These are phyloP conservation scores for Xerocomellus chrysenteron DNA, from an alignment of 768 basidiomycete species.

Conservation along the genomic window DNA sequence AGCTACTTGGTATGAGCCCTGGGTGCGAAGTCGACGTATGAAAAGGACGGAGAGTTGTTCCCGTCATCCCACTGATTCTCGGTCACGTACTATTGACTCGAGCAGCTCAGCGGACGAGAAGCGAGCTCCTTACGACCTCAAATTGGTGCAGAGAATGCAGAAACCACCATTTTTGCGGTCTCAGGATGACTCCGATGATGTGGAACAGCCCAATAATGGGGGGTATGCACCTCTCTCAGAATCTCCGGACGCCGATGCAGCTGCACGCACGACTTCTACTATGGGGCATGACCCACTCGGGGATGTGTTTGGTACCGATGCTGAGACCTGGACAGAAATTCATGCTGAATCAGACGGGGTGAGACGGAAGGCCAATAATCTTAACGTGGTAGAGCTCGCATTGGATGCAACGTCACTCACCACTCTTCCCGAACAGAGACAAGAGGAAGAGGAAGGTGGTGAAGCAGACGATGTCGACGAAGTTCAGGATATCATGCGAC, in stretches of 20 bases:
- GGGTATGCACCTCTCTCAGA: constrained; percentile 33
- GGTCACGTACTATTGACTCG: constrained; percentile 22
- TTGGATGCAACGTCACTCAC: constrained; percentile 44
- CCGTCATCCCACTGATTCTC: constrained; percentile 26
- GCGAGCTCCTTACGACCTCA: constrained; percentile 47
- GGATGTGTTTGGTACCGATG: constrained; percentile 68
- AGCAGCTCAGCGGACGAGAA: constrained; percentile 27
- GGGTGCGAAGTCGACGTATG: constrained; percentile 63
- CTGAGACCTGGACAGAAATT: constrained; percentile 60
- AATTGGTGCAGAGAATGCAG: constrained; percentile 50
- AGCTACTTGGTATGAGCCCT: constrained; percentile 86
- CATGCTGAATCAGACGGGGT: constrained; percentile 34
- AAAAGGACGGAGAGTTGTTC: constrained; percentile 52
- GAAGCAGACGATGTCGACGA: constrained; percentile 35
- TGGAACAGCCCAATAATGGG: constrained; percentile 27
- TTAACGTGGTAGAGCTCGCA: constrained; percentile 53
- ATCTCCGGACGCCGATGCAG: constrained; percentile 30
- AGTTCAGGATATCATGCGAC: constrained; percentile 37
- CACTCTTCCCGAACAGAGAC: constrained; percentile 24
- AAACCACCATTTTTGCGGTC: constrained; percentile 35
- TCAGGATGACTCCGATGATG: constrained; percentile 23
- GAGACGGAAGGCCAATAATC: constrained; percentile 29
- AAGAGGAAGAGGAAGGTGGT: constrained; percentile 28
- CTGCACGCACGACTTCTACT: constrained; percentile 38
- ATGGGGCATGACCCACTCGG: constrained; percentile 49